Percentiles rank a stretch among this genome's conserved stretches.
Evolutionary conservation across 345 rosid species (phyloP).

Genomic region (Clausena lansium): DNA sequence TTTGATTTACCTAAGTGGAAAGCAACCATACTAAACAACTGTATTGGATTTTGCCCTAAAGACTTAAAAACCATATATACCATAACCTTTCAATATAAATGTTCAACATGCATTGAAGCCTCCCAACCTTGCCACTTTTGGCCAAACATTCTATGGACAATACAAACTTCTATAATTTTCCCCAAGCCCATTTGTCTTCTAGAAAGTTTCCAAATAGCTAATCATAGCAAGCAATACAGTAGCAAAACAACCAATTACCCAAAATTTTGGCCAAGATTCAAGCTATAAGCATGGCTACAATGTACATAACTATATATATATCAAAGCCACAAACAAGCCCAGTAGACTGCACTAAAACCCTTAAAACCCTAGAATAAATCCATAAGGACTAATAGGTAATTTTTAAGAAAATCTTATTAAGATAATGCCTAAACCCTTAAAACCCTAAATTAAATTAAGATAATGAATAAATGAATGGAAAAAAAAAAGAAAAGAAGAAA

Average conservation of each 20-base stretch:
- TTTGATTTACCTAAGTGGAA: background rate
- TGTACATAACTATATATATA: too few species aligned
- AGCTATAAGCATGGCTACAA: too few species aligned
- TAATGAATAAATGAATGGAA: background rate
- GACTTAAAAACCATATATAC: background rate
- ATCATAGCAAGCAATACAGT: too few species aligned
- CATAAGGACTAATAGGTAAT: background rate
- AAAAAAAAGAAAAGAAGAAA: background rate
- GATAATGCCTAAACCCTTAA: background rate
- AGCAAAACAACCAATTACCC: too few species aligned
- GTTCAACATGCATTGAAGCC: background rate
- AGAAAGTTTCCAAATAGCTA: background rate
- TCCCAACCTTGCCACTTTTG: background rate
- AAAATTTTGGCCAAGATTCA: too few species aligned
- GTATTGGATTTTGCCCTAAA: background rate
- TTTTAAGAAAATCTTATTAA: background rate
- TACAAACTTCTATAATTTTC: background rate
- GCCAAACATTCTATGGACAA: background rate
- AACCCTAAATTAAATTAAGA: conserved; percentile 1
- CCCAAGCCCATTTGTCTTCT: background rate
- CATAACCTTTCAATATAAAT: background rate
- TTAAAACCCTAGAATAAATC: background rate
- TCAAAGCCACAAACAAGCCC: too few species aligned
- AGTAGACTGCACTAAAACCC: background rate
- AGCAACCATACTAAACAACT: background rate